These are phyloP conservation scores for Radiomyces spectabilis DNA, from an alignment of 192 early-diverging fungal species.

Conservation along the genomic window DNA sequence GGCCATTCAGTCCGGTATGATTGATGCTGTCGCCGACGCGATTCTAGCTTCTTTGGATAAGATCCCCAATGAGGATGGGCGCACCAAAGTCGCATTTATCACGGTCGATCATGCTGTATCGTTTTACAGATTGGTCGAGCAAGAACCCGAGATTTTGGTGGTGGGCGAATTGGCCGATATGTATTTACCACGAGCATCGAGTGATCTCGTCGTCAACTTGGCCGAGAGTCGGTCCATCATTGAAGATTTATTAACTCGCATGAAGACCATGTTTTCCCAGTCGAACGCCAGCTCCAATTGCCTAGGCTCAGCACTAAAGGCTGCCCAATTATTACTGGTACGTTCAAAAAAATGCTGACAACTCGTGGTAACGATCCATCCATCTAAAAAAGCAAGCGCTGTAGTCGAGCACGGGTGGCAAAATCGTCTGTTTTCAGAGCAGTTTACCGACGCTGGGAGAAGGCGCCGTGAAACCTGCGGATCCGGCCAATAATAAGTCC, in stretches of 20 bases:
- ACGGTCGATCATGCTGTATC: constrained; percentile 86
- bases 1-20: constrained; percentile 77
- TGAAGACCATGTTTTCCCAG: constrained; percentile 75
- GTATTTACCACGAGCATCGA: constrained; percentile 64
- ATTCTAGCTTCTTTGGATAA: constrained; percentile 67
- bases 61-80: constrained; percentile 25
- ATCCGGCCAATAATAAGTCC: constrained; percentile 76
- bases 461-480: constrained; percentile 78
- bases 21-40: constrained; percentile 55
- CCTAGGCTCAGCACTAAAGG: constrained; percentile 82
- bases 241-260: constrained; percentile 71
- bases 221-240: constrained; percentile 51
- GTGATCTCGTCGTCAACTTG: constrained; percentile 12
- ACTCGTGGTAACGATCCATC: background rate
- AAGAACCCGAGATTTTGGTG: constrained; percentile 91
- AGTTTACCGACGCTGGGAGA: constrained; percentile 80
- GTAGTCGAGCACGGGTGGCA: constrained; percentile 74
- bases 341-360: no score
- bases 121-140: constrained; percentile 86
- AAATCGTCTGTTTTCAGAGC: constrained; percentile 82
- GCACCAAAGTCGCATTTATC: constrained; percentile 74
- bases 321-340: constrained; percentile 68
- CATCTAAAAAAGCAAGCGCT: no score
- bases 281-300: constrained; percentile 70
- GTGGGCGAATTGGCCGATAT: constrained; percentile 86